phyloP scores from a whole-genome alignment of 257 asterid genomes.

The Solanum pimpinellifolium region DNA sequence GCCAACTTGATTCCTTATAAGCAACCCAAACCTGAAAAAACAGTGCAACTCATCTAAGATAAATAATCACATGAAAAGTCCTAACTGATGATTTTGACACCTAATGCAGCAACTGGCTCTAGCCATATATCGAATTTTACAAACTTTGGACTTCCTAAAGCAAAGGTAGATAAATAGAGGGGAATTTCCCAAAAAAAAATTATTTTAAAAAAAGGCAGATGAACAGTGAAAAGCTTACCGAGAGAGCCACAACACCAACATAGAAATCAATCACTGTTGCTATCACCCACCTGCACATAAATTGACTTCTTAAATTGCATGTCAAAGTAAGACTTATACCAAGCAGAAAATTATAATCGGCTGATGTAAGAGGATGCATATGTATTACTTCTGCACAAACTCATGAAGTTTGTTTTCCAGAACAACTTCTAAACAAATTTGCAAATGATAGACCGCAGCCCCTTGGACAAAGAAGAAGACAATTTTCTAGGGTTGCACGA shows the following conservation, averaged over 20 bases:
- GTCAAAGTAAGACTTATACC: background rate
- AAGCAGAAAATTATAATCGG: background rate
- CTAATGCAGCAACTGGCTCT: background rate
- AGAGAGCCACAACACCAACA: constrained; percentile 36
- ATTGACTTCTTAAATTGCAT: background rate
- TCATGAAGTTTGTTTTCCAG: background rate
- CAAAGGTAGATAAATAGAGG: background rate
- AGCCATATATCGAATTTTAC: background rate
- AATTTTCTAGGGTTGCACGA: background rate
- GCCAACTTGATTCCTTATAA: constrained; percentile 66
- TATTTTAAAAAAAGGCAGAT: background rate
- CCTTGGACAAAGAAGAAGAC: background rate
- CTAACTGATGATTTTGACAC: background rate
- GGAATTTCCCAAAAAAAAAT: background rate
- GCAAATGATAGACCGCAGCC: background rate
- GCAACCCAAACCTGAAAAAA: constrained; percentile 74
- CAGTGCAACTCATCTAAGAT: background rate
- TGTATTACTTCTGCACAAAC: background rate
- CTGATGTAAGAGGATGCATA: background rate
- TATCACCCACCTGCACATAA: constrained; percentile 59
- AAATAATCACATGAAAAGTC: background rate
- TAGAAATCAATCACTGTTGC: constrained; percentile 72
- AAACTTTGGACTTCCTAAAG: background rate
- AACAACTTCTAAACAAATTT: background rate
- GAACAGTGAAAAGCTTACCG: constrained; percentile 30